A percentile compares a stretch with the other conserved stretches of the same genome.
Evolutionary conservation across 2,329 filamentous ascomycete genomes (phyloP).

Genomic region (Nakataea oryzae): DNA sequence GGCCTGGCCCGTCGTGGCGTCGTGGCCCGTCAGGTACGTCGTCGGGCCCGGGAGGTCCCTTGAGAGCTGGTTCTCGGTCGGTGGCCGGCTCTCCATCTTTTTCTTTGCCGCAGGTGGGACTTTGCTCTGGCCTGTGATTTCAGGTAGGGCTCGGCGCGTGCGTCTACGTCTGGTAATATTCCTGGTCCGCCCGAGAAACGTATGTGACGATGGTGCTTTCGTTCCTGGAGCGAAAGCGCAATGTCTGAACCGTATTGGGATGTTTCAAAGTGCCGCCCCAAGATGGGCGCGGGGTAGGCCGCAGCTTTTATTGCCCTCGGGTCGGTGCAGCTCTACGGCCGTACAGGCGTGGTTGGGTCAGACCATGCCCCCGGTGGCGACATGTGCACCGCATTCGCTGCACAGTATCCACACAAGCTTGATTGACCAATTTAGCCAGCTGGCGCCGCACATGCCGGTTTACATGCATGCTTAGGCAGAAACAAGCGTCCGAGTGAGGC

Average conservation of each 20-base stretch:
- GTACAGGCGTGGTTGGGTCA: no score
- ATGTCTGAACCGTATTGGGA: no score
- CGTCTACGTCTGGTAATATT: no score
- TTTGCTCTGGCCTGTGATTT: neutral
- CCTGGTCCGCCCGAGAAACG: no score
- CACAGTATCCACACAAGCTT: neutral
- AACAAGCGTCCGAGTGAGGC: neutral
- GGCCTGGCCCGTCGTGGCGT: constrained; percentile 7
- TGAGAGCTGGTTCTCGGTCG: constrained; percentile 5
- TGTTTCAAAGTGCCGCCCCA: neutral
- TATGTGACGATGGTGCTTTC: no score
- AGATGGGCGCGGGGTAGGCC: neutral
- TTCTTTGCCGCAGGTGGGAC: neutral
- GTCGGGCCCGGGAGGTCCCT: constrained; percentile 7
- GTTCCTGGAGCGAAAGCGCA: no score
- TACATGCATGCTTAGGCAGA: neutral
- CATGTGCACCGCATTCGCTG: neutral
- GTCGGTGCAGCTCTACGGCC: neutral
- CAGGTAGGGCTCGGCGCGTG: no score
- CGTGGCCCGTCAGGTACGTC: constrained; percentile 10
- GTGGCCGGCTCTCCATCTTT: constrained; percentile 1
- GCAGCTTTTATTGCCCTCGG: neutral
- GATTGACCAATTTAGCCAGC: neutral
- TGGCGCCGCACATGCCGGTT: neutral
- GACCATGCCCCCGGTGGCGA: neutral